Evolutionary conservation across 148 eudicot genomes (phyloP).

Genomic region (Fagopyrum homotropicum): DNA sequence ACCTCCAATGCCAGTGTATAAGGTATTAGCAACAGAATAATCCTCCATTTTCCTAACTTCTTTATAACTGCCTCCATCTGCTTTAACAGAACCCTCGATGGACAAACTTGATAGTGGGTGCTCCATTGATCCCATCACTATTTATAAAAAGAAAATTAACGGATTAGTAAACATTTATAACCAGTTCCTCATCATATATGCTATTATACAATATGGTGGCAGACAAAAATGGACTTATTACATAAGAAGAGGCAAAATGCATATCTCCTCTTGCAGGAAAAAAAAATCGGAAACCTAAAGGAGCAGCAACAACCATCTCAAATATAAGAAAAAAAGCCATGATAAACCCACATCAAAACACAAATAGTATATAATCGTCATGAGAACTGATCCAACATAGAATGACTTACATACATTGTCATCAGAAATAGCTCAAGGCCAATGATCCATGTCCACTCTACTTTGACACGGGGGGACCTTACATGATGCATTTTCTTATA

Average conservation of each 20-base stretch:
- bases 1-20: conserved; percentile 57
- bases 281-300: neutral
- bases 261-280: neutral
- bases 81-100: conserved; percentile 58
- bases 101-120: conserved; percentile 72
- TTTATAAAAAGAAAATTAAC: conserved; percentile 1
- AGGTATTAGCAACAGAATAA: conserved; percentile 16
- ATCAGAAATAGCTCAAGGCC: neutral
- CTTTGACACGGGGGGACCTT: too few relatives aligned
- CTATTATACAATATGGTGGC: neutral
- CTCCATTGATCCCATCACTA: conserved; percentile 84
- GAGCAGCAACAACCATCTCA: neutral
- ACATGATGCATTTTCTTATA: neutral
- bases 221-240: neutral
- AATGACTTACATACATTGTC: neutral
- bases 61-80: conserved; percentile 73
- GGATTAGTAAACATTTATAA: conserved; percentile 11
- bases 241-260: neutral
- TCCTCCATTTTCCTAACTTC: conserved; percentile 20
- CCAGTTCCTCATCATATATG: neutral
- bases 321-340: neutral
- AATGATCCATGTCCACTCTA: neutral
- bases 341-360: neutral
- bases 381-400: neutral
- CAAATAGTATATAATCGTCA: neutral